Base-by-base conservation (phyloP, 345 rosid species). In the Limnanthes douglasii region DNA sequence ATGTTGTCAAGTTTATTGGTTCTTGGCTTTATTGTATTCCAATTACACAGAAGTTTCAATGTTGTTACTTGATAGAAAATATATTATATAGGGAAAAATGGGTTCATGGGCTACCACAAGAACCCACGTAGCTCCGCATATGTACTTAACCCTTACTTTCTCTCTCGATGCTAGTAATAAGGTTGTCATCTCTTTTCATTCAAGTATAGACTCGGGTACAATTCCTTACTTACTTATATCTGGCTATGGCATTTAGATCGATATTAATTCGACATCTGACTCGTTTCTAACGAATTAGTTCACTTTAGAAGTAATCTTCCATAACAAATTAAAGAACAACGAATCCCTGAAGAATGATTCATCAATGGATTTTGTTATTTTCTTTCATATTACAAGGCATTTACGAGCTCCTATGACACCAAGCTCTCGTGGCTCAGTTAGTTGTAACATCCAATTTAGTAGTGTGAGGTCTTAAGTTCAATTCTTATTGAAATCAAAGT, bases 211-310 rank as follows among this genome's bases (percentile, higher is more conserved):
- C 51, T 39, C 70, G 11, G 74, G 92, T 56, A 39, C 48, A 9
- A 81, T 81, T 25, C 81, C 71, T 0, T 69, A 69, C 28, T 41
- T 75, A n/a, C 68, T 35, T 3, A 78, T 74, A 54, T 39, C 18
- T 1, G 85, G 85, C 31, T 49, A 74, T 5, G 92, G 92, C 19
- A 72, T 59, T 24, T 35, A 31, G 43, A 49, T 78, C 3, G 50
- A 47, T 5, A 53, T 39, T 8, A 41, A 57, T 31, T 43, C 65
- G 14, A 57, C 56, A 11, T 41, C 55, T 48, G 66, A 70, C 21
- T 78, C 85, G 85, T 74, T 46, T 13, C 21, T 31, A 15, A 71
- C 85, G 8, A 74, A 74, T 51, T 84, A 74, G 65, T 78, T 78
- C 54, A 45, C 57, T 61, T 61, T 78, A 4, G 85, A 74, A 17